These are phyloP conservation scores for Ophiostoma ips DNA, from an alignment of 2,329 filamentous ascomycete genomes.

Conservation along the genomic window DNA sequence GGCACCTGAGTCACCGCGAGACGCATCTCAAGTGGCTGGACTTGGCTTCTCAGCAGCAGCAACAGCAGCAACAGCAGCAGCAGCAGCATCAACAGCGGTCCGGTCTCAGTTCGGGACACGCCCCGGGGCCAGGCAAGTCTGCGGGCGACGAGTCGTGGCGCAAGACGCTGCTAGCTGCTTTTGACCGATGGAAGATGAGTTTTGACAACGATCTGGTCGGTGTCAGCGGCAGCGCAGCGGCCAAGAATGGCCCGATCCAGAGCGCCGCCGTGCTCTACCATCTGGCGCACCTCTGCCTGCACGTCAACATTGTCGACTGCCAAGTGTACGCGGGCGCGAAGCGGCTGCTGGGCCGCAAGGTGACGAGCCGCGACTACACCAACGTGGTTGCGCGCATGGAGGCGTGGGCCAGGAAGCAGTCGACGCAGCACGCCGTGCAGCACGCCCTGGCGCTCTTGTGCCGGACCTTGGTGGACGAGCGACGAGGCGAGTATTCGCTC, in stretches of 20 bases:
- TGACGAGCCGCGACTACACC: slow-evolving; percentile 60
- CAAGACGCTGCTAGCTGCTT: slow-evolving; percentile 59
- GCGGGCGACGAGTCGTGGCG: slow-evolving; percentile 59
- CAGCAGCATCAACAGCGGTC: too few relatives aligned
- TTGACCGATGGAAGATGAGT: slow-evolving; percentile 76
- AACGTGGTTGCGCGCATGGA: slow-evolving; percentile 64
- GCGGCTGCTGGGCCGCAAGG: slow-evolving; percentile 56
- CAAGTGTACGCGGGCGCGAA: slow-evolving; percentile 77
- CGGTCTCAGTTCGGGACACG: too few relatives aligned
- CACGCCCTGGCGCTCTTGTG: slow-evolving; percentile 72
- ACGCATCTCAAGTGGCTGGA: slow-evolving; percentile 71
- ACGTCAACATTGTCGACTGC: slow-evolving; percentile 78
- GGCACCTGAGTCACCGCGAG: slow-evolving; percentile 81
- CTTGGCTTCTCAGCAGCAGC: slow-evolving; percentile 35
- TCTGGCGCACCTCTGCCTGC: slow-evolving; percentile 76
- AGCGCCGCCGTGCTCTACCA: slow-evolving; percentile 71
- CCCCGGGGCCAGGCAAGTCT: too few relatives aligned
- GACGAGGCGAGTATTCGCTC: slow-evolving; percentile 45
- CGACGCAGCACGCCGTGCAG: slow-evolving; percentile 68
- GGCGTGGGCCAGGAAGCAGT: slow-evolving; percentile 59
- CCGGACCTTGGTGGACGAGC: slow-evolving; percentile 49
- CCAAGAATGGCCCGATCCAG: slow-evolving; percentile 50
- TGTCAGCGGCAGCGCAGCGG: neutral
- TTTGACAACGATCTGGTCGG: slow-evolving; percentile 54
- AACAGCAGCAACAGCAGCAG: too few relatives aligned